Conservation (phyloP, 768 basidiomycete species). For the Fomitopsis pulvina region DNA sequence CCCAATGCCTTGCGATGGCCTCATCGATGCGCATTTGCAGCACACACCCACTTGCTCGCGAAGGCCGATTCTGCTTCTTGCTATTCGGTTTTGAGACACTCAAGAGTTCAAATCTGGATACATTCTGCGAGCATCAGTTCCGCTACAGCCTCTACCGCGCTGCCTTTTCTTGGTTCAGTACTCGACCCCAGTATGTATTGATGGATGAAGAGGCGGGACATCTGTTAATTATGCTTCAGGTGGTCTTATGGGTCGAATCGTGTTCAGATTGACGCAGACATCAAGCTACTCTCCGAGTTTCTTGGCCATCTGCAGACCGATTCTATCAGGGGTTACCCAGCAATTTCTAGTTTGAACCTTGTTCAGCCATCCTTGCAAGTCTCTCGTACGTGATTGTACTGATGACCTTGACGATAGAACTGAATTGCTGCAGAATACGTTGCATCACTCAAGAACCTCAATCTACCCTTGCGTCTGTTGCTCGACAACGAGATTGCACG, state of each 20-base stretch:
- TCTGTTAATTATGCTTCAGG: constrained; percentile 32
- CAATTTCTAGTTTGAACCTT: constrained; percentile 58
- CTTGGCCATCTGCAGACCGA: constrained; percentile 72
- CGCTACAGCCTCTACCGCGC: constrained; percentile 72
- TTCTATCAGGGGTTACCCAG: constrained; percentile 47
- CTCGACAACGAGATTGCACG: constrained; percentile 89
- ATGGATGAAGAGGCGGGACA: not conserved
- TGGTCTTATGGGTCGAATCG: constrained; percentile 97
- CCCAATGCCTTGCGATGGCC: not conserved
- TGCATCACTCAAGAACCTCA: constrained; percentile 56
- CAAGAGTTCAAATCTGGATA: constrained; percentile 81
- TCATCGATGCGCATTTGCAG: constrained; percentile 46
- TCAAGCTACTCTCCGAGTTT: constrained; percentile 84
- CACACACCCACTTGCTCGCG: constrained; percentile 87
- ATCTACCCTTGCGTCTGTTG: constrained; percentile 72
- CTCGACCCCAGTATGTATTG: constrained; percentile 78
- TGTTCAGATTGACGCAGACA: constrained; percentile 83
- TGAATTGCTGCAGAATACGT: constrained; percentile 41
- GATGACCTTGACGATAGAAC: not conserved
- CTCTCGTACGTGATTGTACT: constrained; percentile 20
- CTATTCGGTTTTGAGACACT: constrained; percentile 91
- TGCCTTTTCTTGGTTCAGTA: constrained; percentile 91
- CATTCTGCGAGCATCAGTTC: constrained; percentile 68
- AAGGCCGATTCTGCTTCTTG: constrained; percentile 84
- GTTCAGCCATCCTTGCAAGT: constrained; percentile 30